These are phyloP conservation scores for Mortierella alpina DNA, from an alignment of 192 early-diverging fungal species.

Conservation along the genomic window DNA sequence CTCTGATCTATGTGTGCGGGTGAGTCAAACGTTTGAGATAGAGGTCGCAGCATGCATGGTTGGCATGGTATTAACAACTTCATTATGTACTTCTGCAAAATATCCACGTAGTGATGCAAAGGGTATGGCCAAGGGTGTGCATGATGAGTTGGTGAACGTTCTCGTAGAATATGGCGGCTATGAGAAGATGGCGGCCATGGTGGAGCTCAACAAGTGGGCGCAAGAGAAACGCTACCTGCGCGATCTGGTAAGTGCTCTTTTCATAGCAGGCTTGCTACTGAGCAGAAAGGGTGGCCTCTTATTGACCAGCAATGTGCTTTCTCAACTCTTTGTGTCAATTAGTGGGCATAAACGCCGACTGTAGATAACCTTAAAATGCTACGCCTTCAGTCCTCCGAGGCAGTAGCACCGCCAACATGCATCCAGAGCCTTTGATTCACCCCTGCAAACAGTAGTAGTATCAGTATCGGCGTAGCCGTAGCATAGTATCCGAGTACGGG, in stretches of 20 bases:
- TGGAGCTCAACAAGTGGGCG: conserved; percentile 72
- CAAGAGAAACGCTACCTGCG: conserved; percentile 73
- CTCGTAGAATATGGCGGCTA: conserved; percentile 60
- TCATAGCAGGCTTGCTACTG: too few species aligned
- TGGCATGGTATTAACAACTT: neutral
- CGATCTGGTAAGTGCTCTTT: conserved; percentile 58
- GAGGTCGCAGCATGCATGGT: neutral
- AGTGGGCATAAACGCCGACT: too few species aligned
- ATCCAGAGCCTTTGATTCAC: too few species aligned
- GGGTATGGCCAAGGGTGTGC: conserved; percentile 90
- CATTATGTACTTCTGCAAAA: neutral
- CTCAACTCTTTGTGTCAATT: too few species aligned
- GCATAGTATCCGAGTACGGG: too few species aligned
- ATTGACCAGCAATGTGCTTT: too few species aligned
- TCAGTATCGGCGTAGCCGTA: too few species aligned
- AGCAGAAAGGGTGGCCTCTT: too few species aligned
- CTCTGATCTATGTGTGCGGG: conserved; percentile 83
- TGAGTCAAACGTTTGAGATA: conserved; percentile 36
- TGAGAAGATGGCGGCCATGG: conserved; percentile 61
- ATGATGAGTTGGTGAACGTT: conserved; percentile 79
- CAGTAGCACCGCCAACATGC: too few species aligned
- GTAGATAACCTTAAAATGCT: too few species aligned
- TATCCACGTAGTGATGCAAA: conserved; percentile 71
- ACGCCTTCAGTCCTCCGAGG: too few species aligned
- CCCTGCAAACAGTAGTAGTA: too few species aligned